Base-by-base conservation (phyloP, 2,329 filamentous ascomycete species). In the Cadophora sp. region DNA sequence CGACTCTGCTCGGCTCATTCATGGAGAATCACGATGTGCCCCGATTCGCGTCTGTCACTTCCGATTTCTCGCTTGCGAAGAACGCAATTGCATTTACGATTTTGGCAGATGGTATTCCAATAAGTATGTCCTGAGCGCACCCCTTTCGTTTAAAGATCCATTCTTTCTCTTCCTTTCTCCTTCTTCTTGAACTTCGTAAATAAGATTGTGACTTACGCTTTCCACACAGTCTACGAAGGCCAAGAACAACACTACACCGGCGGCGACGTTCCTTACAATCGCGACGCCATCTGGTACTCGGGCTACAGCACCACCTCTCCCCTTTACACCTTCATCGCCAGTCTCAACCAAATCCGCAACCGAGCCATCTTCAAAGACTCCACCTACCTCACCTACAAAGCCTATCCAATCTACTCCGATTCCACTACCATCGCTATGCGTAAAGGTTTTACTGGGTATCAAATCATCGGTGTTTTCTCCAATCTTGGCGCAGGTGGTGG, bases 241-340 rank as follows among this genome's bases (percentile, higher is more conserved):
- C 83, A 86, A 76, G 85, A 87, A 75, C 84, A 86, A 68, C 81
- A 84, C 72, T 82, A 81, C 73, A 73, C 77, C 14, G 82, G 82
- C 19, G 69, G 66, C 4, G 69, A 29, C 11, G 80, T 80, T 26
- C 82, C 81, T 1, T 27, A 74, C 37, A 82, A 84, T 69, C 81
- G 82, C 6, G 83, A 84, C 73, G 82, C 82, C 2, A 72, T 80
- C 51, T 85, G 83, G 83, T 70, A 80, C 1, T 73, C 74, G 77
- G 79, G 2, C 0, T 85, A 83, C 68, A 69, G 74, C 16, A 83
- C 79, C 0, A 74, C 72, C 0, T 68, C 77, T 4, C 73, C 79
- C 4, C 73, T 83, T 8, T 84, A 84, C 73, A 74, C 71, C 22
- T 77, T 76, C 24, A 81, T 85, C 46, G 65, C 72, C 0, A 56